These are phyloP conservation scores for Xylariaceae sp. DNA, from an alignment of 2,329 filamentous ascomycete species.

Conservation along the genomic window DNA sequence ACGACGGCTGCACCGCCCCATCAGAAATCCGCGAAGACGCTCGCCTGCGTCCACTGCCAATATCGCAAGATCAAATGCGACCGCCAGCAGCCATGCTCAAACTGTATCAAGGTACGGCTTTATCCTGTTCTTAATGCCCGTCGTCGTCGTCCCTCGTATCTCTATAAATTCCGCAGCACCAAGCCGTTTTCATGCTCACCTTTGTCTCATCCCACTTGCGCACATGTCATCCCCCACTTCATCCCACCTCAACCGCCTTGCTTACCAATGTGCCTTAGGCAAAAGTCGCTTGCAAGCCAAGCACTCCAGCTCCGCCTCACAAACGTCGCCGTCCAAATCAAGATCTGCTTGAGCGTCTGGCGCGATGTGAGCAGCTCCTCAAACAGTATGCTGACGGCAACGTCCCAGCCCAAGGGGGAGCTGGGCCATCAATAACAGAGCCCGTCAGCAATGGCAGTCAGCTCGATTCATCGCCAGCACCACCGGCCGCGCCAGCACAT, in stretches of 20 bases:
- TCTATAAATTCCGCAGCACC: no score
- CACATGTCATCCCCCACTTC: conserved; percentile 1
- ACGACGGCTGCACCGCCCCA: conserved; percentile 16
- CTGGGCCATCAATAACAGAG: background rate
- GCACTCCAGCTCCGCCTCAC: conserved; percentile 25
- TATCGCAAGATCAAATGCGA: conserved; percentile 70
- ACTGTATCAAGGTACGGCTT: conserved; percentile 51
- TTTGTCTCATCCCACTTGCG: background rate
- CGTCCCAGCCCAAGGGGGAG: conserved; percentile 5
- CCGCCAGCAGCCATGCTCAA: conserved; percentile 61
- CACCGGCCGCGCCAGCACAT: background rate
- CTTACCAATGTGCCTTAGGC: conserved; percentile 18
- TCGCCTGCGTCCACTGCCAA: conserved; percentile 65
- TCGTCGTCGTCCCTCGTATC: background rate
- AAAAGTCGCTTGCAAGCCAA: conserved; percentile 29
- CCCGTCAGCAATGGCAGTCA: conserved; percentile 4
- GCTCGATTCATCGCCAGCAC: background rate
- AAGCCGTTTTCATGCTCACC: no score
- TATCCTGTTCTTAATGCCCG: background rate
- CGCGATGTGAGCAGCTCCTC: conserved; percentile 29
- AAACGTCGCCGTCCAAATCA: conserved; percentile 30
- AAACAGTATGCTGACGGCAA: conserved; percentile 28
- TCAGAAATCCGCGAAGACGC: conserved; percentile 38
- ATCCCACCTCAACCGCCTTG: background rate
- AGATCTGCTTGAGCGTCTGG: conserved; percentile 30